Base-by-base conservation (phyloP, 495 filamentous ascomycete species). In the Penicillium psychrofluorescens region DNA sequence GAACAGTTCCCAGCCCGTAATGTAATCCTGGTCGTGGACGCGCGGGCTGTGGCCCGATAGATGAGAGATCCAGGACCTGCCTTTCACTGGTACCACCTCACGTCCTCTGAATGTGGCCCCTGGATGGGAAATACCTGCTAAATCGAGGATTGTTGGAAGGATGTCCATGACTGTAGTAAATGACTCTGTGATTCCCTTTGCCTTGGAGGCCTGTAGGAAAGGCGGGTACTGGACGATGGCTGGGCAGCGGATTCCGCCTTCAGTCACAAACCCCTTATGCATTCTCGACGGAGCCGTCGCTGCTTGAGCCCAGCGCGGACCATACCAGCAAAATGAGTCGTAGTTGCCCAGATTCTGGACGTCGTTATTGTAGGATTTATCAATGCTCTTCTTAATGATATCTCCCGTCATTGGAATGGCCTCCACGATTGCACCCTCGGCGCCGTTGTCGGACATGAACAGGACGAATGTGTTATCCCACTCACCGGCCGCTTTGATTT, bases 101-200 rank as follows among this genome's bases (percentile, higher is more conserved):
- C 78, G 69, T 15, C 74, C 76, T 44, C 74, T 63, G 47, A 79
- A 83, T 4, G 51, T 70, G 2, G 77, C 70, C 2, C 72, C 76
- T 0, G 79, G 80, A 48, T 81, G 79, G 41, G 63, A 55, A 8
- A 82, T 62, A 16, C 79, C 79, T 0, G 77, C 81, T 64, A 83
- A 74, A 16, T 81, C 69, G 15, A 85, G 62, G 43, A 83, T 72
- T 2, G 75, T 78, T 2, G 77, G 79, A 11, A 72, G 73, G 1
- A 82, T 58, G 51, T 84, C 81, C 79, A 83, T 83, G 41, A 83
- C 75, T 0, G 76, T 84, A 16, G 71, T 67, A 61, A 81, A 84
- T 36, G 68, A 59, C 51, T 78, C 64, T 4, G 70, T 78, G 47
- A 84, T 72, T 5, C 64, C 53, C 14, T 54, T 50, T 12, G 40